A percentile compares a stretch with the other conserved stretches of the same genome.
Conservation (phyloP, 2,329 filamentous ascomycete species). For the Neofusicoccum kwambonambiense region DNA sequence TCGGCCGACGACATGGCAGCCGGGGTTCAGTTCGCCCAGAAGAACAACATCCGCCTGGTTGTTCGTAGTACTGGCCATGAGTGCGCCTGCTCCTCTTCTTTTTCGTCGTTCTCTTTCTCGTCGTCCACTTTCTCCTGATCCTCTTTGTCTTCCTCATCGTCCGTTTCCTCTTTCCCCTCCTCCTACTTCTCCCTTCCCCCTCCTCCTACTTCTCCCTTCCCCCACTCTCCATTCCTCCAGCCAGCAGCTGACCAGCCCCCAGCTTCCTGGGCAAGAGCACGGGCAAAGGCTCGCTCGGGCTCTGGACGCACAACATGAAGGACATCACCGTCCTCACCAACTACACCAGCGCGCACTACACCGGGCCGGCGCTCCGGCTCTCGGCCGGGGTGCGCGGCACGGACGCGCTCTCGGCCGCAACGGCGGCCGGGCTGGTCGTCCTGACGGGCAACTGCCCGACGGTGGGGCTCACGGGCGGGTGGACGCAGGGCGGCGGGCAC, state of each 20-base stretch:
- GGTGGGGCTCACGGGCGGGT: conserved; percentile 35
- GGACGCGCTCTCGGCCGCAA: conserved; percentile 29
- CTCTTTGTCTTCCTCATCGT: too few relatives aligned
- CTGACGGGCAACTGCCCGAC: conserved; percentile 34
- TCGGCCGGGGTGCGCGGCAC: conserved; percentile 33
- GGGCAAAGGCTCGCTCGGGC: conserved; percentile 32
- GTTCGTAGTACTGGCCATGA: conserved; percentile 40
- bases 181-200: too few relatives aligned
- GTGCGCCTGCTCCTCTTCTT: conserved; percentile 25
- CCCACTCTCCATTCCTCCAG: conserved; percentile 16
- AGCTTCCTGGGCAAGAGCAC: conserved; percentile 33
- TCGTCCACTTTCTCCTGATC: too few relatives aligned
- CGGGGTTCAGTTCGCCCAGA: conserved; percentile 29
- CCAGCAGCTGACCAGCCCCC: conserved; percentile 23
- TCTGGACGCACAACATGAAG: conserved; percentile 39
- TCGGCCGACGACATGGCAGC: conserved; percentile 20
- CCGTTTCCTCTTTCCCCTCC: too few relatives aligned
- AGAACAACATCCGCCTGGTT: conserved; percentile 33
- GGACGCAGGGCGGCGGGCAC: conserved; percentile 33
- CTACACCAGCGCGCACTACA: conserved; percentile 29
- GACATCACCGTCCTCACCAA: conserved; percentile 28
- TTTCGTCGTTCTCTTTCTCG: background rate
- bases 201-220: too few relatives aligned
- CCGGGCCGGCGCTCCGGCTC: conserved; percentile 29
- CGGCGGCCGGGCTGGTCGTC: conserved; percentile 23